Base-by-base conservation (phyloP, 2,329 filamentous ascomycete species). In the Knufia petricola region DNA sequence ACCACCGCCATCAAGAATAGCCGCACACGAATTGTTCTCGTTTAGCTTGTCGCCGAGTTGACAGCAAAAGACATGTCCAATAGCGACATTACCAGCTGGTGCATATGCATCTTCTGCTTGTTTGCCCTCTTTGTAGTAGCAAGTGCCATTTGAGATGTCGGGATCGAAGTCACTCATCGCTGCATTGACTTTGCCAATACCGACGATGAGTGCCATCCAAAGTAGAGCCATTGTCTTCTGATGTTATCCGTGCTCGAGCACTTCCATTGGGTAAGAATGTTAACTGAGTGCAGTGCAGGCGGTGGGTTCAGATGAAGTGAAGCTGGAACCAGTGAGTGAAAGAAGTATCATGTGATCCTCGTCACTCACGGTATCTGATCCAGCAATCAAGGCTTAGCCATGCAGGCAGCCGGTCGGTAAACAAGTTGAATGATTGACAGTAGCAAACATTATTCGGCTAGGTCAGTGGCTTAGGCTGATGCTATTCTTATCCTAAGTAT, bases 71-170 rank as follows among this genome's bases (percentile, higher is more conserved):
- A 53, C 50, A 51, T 56, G 50, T 13, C 52, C 52, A 17, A 56
- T 32, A n/a, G 46, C 52, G 4, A 32, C 50, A 41, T 59, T 58
- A 17, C 55, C 58, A 31, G 57, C 59, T n/a, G 58, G 58, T 9
- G 58, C 52, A 23, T 55, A 60, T 20, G 48, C 47, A 17, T 50
- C 46, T 31, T 49, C 40, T 15, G 53, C 50, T 45, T 55, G 40
- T 15, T 46, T 30, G 32, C 52, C 53, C 32, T 38, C 41, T 26
- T 37, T 40, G 49, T 53, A 59, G 19, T 46, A 52, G 45, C 56
- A 59, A 7, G 50, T 55, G 21, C 56, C 56, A 15, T 55, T 54
- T 23, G 56, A 55, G 42, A 59, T 55, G 45, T 54, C 44, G n/a
- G 55, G 55, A 43, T 57, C 43, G 50, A 47, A 50, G 24, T 46